Conservation (phyloP, 306 rosid genomes). For the Macrotyloma uniflorum region DNA sequence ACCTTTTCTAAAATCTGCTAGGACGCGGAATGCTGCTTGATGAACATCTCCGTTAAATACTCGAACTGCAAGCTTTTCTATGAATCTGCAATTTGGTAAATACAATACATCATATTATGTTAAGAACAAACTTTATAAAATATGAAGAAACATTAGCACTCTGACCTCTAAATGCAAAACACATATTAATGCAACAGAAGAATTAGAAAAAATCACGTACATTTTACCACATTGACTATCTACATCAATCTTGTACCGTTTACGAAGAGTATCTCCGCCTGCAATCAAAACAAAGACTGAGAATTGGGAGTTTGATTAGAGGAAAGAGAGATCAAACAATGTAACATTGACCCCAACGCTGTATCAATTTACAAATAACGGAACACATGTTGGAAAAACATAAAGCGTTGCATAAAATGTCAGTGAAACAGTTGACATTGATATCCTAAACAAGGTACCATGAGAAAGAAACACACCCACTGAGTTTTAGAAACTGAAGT, state of each 20-base stretch:
- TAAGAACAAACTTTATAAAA: conserved; percentile 14
- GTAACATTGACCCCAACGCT: conserved; percentile 11
- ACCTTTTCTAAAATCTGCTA: conserved; percentile 89
- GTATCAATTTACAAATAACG: background rate
- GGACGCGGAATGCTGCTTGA: conserved; percentile 81
- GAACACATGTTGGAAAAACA: background rate
- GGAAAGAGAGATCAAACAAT: background rate
- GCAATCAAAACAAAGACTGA: conserved; percentile 28
- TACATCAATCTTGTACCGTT: conserved; percentile 74
- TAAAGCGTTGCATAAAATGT: background rate
- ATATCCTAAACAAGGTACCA: background rate
- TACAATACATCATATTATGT: background rate
- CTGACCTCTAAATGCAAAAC: conserved; percentile 10
- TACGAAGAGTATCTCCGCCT: conserved; percentile 66
- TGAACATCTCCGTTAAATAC: conserved; percentile 76
- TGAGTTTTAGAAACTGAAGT: background rate
- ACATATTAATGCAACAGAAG: background rate
- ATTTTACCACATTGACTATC: conserved; percentile 66
- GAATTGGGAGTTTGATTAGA: background rate
- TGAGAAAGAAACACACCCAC: conserved; percentile 6
- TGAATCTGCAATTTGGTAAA: conserved; percentile 57
- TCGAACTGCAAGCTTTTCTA: conserved; percentile 75
- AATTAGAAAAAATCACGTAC: conserved; percentile 49
- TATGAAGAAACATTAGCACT: background rate
- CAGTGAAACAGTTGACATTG: background rate